Percentiles rank a stretch among this genome's conserved stretches.
Evolutionary conservation across 169 alveolate species (phyloP).

Genomic region (Plasmodium coatneyi): DNA sequence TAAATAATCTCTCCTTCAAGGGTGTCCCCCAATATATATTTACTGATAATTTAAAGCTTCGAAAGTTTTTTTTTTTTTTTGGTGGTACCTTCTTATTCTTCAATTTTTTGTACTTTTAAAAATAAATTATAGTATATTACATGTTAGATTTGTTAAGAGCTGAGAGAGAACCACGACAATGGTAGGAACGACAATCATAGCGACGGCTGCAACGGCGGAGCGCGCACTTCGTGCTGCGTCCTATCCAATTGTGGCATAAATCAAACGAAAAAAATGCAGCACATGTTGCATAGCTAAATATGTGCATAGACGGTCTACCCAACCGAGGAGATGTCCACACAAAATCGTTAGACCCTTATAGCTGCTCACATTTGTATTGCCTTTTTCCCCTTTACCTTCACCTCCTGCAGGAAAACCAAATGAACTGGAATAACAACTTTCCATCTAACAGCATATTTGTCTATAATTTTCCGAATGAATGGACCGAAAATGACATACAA

Average conservation of each 20-base stretch:
- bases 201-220: background rate
- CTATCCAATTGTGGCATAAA: background rate
- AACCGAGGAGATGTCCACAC: background rate
- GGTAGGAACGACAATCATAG: background rate
- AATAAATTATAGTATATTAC: background rate
- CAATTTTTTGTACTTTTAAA: background rate
- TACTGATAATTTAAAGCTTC: background rate
- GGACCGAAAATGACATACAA: slow-evolving; percentile 64
- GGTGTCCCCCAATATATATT: background rate
- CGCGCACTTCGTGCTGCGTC: background rate
- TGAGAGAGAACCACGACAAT: background rate
- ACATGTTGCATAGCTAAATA: background rate
- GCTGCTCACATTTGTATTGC: background rate
- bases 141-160: background rate
- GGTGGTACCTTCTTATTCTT: background rate
- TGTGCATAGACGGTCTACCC: background rate
- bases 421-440: slow-evolving; percentile 61
- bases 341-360: background rate
- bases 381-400: background rate
- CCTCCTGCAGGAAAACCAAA: slow-evolving; percentile 15
- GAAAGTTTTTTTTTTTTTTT: background rate
- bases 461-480: slow-evolving; percentile 66
- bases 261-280: background rate
- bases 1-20: background rate
- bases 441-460: slow-evolving; percentile 64